Percentiles rank a stretch among this genome's conserved stretches.
Evolutionary conservation across 768 basidiomycete genomes (phyloP).

Genomic region (Amanita thiersii): DNA sequence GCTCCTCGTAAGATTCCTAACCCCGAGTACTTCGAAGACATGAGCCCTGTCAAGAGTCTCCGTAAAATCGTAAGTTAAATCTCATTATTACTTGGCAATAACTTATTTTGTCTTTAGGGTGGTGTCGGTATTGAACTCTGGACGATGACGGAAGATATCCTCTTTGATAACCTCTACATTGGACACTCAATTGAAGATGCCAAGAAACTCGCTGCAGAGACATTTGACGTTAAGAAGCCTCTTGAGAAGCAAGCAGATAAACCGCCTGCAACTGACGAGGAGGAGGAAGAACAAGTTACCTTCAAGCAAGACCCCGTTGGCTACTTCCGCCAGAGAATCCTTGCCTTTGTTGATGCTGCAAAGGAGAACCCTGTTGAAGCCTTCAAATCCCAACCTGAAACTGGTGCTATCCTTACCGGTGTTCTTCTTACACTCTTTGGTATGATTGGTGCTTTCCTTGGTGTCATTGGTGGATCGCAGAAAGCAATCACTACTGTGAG

Average conservation of each 20-base stretch:
- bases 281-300: conserved; percentile 35
- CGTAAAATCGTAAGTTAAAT: conserved; percentile 67
- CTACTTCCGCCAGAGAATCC: conserved; percentile 71
- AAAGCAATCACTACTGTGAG: conserved; percentile 64
- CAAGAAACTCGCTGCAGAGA: conserved; percentile 72
- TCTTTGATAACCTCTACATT: conserved; percentile 91
- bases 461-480: conserved; percentile 66
- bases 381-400: conserved; percentile 84
- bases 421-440: conserved; percentile 75
- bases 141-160: conserved; percentile 97
- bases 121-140: conserved; percentile 97
- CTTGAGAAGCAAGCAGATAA: conserved; percentile 59
- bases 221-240: conserved; percentile 86
- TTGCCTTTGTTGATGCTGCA: conserved; percentile 73
- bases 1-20: conserved; percentile 85
- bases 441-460: conserved; percentile 74
- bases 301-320: conserved; percentile 72
- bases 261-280: conserved; percentile 39
- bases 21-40: conserved; percentile 87
- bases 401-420: conserved; percentile 68
- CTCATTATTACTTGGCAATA: neutral
- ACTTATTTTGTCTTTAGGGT: conserved; percentile 36
- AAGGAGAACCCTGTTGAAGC: conserved; percentile 72
- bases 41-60: conserved; percentile 71
- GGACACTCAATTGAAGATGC: conserved; percentile 88